Conservation (phyloP, 169 alveolate genomes). For the Plasmodium ovale region DNA sequence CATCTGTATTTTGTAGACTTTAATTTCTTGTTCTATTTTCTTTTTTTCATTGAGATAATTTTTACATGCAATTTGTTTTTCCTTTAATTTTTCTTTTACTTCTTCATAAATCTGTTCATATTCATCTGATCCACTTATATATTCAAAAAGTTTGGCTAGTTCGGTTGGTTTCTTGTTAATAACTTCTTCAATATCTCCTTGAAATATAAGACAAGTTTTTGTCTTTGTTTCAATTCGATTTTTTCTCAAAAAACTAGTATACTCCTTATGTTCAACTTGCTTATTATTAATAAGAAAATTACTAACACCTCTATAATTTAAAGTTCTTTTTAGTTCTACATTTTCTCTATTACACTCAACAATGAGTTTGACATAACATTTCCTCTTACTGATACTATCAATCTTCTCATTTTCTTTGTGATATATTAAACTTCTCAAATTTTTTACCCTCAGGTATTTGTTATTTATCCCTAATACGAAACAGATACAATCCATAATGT, state of each 20-base stretch:
- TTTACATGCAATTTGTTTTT: slow-evolving; percentile 54
- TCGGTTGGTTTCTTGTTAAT: slow-evolving; percentile 91
- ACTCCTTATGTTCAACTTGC: slow-evolving; percentile 84
- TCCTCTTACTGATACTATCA: slow-evolving; percentile 58
- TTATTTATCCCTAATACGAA: slow-evolving; percentile 91
- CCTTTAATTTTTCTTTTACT: slow-evolving; percentile 55
- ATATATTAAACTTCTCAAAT: slow-evolving; percentile 90
- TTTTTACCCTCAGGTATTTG: slow-evolving; percentile 88
- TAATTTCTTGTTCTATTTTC: slow-evolving; percentile 65
- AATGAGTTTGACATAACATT: slow-evolving; percentile 85
- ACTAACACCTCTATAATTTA: slow-evolving; percentile 85
- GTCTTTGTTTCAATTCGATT: slow-evolving; percentile 84
- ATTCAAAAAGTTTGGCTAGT: slow-evolving; percentile 90
- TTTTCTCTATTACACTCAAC: slow-evolving; percentile 82
- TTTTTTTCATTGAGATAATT: slow-evolving; percentile 52
- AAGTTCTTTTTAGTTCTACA: slow-evolving; percentile 87
- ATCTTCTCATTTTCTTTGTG: slow-evolving; percentile 83
- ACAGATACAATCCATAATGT: slow-evolving; percentile 91
- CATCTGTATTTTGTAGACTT: slow-evolving; percentile 44
- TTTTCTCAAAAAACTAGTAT: slow-evolving; percentile 75
- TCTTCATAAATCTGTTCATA: slow-evolving; percentile 75
- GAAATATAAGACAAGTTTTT: slow-evolving; percentile 88
- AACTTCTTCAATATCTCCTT: slow-evolving; percentile 93
- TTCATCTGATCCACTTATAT: slow-evolving; percentile 90
- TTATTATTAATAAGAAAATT: slow-evolving; percentile 87